Evolutionary conservation across 768 basidiomycete genomes (phyloP).

Genomic region (Pulveroboletus frians): DNA sequence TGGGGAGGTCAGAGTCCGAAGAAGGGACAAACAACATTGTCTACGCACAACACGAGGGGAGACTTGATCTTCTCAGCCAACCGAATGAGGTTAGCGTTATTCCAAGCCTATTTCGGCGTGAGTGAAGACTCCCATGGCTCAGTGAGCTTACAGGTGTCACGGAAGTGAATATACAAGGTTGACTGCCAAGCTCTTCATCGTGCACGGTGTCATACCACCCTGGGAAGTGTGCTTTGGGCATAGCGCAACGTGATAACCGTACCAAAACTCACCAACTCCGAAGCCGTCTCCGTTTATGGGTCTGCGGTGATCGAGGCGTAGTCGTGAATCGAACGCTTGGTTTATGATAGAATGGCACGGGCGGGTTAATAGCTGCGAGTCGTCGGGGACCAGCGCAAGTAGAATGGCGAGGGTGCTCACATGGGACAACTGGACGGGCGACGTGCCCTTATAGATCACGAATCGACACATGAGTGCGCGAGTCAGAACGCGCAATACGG

Average conservation of each 20-base stretch:
- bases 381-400: not conserved
- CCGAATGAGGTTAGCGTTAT: constrained; percentile 88
- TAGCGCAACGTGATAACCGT: not conserved
- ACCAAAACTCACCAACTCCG: constrained; percentile 68
- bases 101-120: constrained; percentile 74
- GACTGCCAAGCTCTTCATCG: constrained; percentile 76
- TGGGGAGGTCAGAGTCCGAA: constrained; percentile 21
- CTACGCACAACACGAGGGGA: constrained; percentile 83
- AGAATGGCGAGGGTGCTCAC: constrained; percentile 33
- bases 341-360: constrained; percentile 97
- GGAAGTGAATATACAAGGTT: constrained; percentile 95
- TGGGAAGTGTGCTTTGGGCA: constrained; percentile 21
- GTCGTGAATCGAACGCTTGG: constrained; percentile 91
- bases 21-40: not conserved
- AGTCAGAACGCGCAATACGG: not conserved
- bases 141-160: constrained; percentile 62
- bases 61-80: constrained; percentile 97
- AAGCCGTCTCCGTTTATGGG: constrained; percentile 97
- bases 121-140: not conserved
- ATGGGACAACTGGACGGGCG: constrained; percentile 88
- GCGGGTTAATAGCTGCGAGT: constrained; percentile 72
- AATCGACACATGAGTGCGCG: constrained; percentile 70
- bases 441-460: constrained; percentile 93
- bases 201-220: constrained; percentile 93
- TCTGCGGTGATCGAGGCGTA: constrained; percentile 72